Evolutionary conservation across 2,329 filamentous ascomycete species (phyloP).

Genomic region (Pseudogymnoascus sp.): DNA sequence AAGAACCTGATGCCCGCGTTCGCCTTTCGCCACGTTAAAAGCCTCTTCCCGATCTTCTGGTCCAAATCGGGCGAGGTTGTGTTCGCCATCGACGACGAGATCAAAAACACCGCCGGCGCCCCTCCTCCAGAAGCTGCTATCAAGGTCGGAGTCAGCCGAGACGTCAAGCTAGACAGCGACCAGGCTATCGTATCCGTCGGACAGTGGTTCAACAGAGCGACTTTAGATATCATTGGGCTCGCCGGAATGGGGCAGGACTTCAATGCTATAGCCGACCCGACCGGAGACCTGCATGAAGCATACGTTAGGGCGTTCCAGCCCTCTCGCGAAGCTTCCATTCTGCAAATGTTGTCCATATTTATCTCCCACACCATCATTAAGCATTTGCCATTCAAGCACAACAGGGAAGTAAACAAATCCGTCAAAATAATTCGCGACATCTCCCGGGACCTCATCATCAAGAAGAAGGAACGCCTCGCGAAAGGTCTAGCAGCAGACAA

Average conservation of each 20-base stretch:
- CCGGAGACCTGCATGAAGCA: slow-evolving; percentile 47
- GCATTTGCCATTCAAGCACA: slow-evolving; percentile 60
- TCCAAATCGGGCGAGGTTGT: slow-evolving; percentile 61
- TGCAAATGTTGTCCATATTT: slow-evolving; percentile 52
- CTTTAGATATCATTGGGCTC: slow-evolving; percentile 67
- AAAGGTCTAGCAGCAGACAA: slow-evolving; percentile 41
- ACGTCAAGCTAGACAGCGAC: slow-evolving; percentile 13
- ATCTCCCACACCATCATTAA: slow-evolving; percentile 54
- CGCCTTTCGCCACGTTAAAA: slow-evolving; percentile 74
- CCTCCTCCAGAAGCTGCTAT: slow-evolving; percentile 27
- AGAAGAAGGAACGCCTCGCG: slow-evolving; percentile 54
- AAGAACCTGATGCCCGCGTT: slow-evolving; percentile 77
- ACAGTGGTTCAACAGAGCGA: slow-evolving; percentile 57
- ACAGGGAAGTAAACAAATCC: slow-evolving; percentile 52
- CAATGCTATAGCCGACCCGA: slow-evolving; percentile 50
- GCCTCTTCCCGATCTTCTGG: slow-evolving; percentile 81
- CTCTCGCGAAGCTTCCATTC: slow-evolving; percentile 39
- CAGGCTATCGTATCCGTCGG: slow-evolving; percentile 45
- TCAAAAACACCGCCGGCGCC: slow-evolving; percentile 32
- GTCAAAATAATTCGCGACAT: slow-evolving; percentile 51
- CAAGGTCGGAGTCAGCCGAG: background rate
- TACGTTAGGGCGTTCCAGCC: slow-evolving; percentile 50
- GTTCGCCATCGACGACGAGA: slow-evolving; percentile 46
- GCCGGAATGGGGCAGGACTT: slow-evolving; percentile 67
- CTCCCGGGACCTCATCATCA: slow-evolving; percentile 58